Conservation (phyloP, 495 filamentous ascomycete genomes). For the Lophiostoma macrostomum region DNA sequence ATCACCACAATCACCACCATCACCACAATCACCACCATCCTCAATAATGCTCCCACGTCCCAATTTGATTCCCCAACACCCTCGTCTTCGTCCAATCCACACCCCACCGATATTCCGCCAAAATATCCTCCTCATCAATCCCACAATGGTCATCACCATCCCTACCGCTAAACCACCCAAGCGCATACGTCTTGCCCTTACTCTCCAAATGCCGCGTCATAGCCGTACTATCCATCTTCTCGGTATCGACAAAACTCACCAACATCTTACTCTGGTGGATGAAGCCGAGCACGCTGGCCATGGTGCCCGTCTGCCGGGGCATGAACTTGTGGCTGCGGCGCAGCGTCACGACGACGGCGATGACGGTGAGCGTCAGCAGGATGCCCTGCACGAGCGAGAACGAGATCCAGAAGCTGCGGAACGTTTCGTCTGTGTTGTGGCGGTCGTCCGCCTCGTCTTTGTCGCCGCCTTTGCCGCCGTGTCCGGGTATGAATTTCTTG, state of each 20-base stretch:
- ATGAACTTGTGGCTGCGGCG: constrained; percentile 61
- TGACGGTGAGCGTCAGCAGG: constrained; percentile 53
- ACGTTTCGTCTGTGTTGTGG: constrained; percentile 55
- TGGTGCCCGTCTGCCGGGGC: constrained; percentile 69
- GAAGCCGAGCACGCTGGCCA: constrained; percentile 67
- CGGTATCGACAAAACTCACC: constrained; percentile 64
- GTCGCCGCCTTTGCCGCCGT: constrained; percentile 10
- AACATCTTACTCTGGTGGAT: constrained; percentile 74
- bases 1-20: not conserved
- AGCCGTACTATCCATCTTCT: constrained; percentile 54
- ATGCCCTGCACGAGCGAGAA: constrained; percentile 57
- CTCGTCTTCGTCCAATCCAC: constrained; percentile 35
- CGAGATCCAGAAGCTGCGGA: constrained; percentile 55
- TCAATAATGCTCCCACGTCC: constrained; percentile 34
- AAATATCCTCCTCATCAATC: constrained; percentile 67
- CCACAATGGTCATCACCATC: constrained; percentile 66
- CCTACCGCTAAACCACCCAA: constrained; percentile 68
- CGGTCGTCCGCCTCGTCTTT: constrained; percentile 41
- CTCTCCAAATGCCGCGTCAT: constrained; percentile 55
- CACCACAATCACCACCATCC: not conserved
- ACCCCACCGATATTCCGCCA: constrained; percentile 59
- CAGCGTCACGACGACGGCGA: constrained; percentile 52
- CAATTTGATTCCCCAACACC: constrained; percentile 29
- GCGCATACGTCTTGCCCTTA: constrained; percentile 61
- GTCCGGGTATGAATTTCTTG: constrained; percentile 47